Evolutionary conservation across 2,329 filamentous ascomycete genomes (phyloP).

Genomic region (Fusarium proliferatum): DNA sequence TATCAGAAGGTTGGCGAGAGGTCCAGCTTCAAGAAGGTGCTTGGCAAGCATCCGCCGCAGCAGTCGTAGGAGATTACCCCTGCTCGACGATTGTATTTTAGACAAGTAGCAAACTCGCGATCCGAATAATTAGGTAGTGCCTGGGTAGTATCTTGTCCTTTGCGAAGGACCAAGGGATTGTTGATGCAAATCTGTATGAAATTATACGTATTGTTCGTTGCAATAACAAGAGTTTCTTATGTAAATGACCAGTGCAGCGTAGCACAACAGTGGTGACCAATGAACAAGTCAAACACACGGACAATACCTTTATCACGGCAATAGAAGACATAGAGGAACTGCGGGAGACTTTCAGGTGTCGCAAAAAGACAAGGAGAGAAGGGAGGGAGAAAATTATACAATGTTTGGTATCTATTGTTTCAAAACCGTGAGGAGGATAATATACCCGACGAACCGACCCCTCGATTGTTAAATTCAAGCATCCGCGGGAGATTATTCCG

Average conservation of each 20-base stretch:
- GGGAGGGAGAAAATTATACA: neutral
- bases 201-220: conserved; percentile 5
- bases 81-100: neutral
- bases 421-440: neutral
- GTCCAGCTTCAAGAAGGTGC: conserved; percentile 38
- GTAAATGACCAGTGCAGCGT: neutral
- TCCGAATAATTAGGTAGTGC: neutral
- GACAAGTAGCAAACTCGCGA: neutral
- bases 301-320: neutral
- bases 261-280: neutral
- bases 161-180: neutral
- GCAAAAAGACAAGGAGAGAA: neutral
- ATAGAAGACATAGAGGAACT: neutral
- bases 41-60: conserved; percentile 23
- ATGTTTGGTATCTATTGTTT: neutral
- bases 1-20: conserved; percentile 48
- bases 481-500: conserved; percentile 36
- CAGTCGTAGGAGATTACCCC: neutral
- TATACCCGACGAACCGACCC: neutral
- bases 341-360: neutral
- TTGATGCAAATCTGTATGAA: neutral
- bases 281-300: neutral
- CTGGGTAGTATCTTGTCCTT: neutral
- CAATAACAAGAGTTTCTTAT: neutral
- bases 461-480: neutral